Base-by-base conservation (phyloP, 1,284 basidiomycete species). In the Caloboletus firmus region DNA sequence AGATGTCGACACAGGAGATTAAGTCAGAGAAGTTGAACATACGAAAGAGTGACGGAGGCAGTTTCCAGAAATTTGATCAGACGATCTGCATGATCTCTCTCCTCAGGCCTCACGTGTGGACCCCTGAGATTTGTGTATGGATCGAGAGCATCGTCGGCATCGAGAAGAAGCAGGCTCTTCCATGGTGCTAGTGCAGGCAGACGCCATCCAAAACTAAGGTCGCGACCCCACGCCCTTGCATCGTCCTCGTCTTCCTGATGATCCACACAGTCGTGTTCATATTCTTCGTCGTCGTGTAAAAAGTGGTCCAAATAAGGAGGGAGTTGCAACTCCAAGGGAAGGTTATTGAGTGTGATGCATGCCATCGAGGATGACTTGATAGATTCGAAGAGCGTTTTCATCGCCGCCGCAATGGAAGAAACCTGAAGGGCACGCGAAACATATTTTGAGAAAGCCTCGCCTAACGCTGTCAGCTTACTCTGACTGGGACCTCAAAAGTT, bases 161-260 rank as follows among this genome's bases (percentile, higher is more conserved):
- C 87, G 30, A 97, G 70, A 22, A 94, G 78, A 6, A 98, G 73
- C 18, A 98, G 70, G 30, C 92, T 91, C 69, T 96, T 95, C 95
- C 95, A 98, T 4, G 95, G 95, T n/a, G 85, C 79, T 11, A 98
- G 76, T 11, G 81, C 74, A 7, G 89, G 88, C 1, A 91, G 74
- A 39, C 79, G 77, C 85, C 87, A 89, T 1, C 87, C 87, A 56
- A 83, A 76, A 61, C 72, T 78, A 72, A 89, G 77, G 46, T 87
- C 85, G 26, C 76, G 76, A n/a, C 84, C 85, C 89, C 89, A 89
- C 6, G 76, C 71, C 49, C 78, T 80, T 35, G 77, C 74, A 43
- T 79, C 81, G 1, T 82, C 81, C 18, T 79, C 74, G 31, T 84
- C 84, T 39, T 81, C 81, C 22, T 72, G 73, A 31, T 68, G 65